Base-by-base conservation (phyloP, 805 yeast genomes). In the Yarrowia porcina region DNA sequence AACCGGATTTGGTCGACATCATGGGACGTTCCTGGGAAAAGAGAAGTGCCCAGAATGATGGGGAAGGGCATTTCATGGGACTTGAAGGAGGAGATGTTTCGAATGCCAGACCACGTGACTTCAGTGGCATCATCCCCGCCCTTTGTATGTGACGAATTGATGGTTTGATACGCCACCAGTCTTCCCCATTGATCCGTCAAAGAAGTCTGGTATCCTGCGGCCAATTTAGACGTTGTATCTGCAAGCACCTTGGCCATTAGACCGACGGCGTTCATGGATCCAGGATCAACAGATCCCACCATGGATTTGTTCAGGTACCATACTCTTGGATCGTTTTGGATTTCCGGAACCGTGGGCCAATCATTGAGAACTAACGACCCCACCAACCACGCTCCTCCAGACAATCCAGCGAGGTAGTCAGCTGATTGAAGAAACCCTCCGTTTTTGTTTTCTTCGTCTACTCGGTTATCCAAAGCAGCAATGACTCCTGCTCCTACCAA, bases 161-260 rank as follows among this genome's bases (percentile, higher is more conserved):
- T 83, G 66, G 90, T 83, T 73, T 88, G 90, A 67, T 86, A 82
- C 1, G 93, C 81, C 49, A 90, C 75, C 1, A 85, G 86, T 65
- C 93, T 78, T 8, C 92, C 92, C 96, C 96, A 89, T 60, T 85
- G 82, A 72, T 89, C 96, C 4, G 94, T 87, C 39, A 89, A 66
- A 6, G 89, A 79, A 17, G 85, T 77, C 42, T 82, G 80, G 73
- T 80, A 90, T 0, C 96, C 96, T 1, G 92, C 92, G 23, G 78
- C 76, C 65, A 74, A 72, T 72, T 86, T 85, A 15, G 67, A 77
- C 4, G 76, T 74, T n/a, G 88, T 74, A 60, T 83, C 88, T 28
- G 76, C 70, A 63, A 86, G 73, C 59, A 86, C 68, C 56, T 65
- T 67, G 59, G 67, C 76, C 82, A 85, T 86, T 68, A 82, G 81